These are phyloP conservation scores for Lactarius evosmus DNA, from an alignment of 768 basidiomycete species.

Conservation along the genomic window DNA sequence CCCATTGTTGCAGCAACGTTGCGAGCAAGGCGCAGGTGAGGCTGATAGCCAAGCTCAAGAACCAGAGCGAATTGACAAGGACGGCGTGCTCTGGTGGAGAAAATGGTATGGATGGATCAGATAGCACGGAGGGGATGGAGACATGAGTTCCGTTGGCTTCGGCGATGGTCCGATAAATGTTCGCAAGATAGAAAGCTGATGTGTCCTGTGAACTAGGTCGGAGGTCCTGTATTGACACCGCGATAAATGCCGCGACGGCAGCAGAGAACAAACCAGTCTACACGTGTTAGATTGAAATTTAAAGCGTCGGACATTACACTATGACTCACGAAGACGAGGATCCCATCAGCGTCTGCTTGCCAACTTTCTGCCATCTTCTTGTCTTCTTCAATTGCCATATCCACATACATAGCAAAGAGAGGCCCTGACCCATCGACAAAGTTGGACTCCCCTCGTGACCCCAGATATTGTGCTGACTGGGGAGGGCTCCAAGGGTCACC, in stretches of 20 bases:
- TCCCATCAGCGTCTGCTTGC: conserved; percentile 22
- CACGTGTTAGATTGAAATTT: background rate
- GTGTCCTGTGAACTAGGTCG: conserved; percentile 5
- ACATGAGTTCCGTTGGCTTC: background rate
- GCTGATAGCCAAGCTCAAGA: conserved; percentile 5
- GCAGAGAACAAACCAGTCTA: conserved; percentile 26
- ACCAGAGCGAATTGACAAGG: conserved; percentile 17
- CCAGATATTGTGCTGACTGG: background rate
- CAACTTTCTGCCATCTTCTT: conserved; percentile 19
- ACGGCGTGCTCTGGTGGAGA: conserved; percentile 4
- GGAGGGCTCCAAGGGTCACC: too few relatives aligned
- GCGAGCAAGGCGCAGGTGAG: background rate
- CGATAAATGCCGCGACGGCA: conserved; percentile 15
- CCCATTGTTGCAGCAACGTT: conserved; percentile 3
- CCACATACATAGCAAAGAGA: conserved; percentile 17
- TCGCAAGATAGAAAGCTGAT: background rate
- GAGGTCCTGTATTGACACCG: conserved; percentile 13
- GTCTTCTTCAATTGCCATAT: conserved; percentile 21
- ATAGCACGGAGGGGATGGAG: background rate
- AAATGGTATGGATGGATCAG: background rate
- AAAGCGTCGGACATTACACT: too few relatives aligned
- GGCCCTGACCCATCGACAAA: conserved; percentile 3
- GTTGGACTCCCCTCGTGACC: background rate
- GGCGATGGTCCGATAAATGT: background rate
- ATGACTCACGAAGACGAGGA: conserved; percentile 24